phyloP scores from a whole-genome alignment of 2,329 filamentous ascomycete species.

The Colletotrichum eleusines region DNA sequence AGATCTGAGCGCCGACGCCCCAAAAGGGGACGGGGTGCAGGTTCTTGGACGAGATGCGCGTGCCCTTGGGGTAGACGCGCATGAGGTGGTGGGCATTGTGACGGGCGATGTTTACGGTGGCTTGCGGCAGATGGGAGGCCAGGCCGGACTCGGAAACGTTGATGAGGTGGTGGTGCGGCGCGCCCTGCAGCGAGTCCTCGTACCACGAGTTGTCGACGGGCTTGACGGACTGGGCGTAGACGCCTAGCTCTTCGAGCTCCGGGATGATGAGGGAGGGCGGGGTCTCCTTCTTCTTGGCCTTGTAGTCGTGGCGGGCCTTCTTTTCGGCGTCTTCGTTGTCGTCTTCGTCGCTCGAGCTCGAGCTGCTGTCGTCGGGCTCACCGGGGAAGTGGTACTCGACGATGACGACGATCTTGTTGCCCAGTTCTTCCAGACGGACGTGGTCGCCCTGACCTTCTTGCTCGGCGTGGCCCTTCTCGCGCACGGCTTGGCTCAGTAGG shows the following conservation, averaged over 20 bases:
- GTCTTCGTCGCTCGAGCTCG: slow-evolving; percentile 51
- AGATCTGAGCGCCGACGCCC: slow-evolving; percentile 76
- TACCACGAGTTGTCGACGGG: slow-evolving; percentile 76
- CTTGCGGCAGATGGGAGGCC: slow-evolving; percentile 60
- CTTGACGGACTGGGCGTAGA: slow-evolving; percentile 79
- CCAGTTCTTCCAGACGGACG: slow-evolving; percentile 69
- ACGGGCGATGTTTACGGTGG: slow-evolving; percentile 61
- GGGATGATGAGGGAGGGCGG: slow-evolving; percentile 67
- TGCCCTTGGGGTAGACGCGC: slow-evolving; percentile 78
- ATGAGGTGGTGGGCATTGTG: slow-evolving; percentile 77
- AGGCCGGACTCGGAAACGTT: slow-evolving; percentile 76
- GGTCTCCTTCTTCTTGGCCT: slow-evolving; percentile 63
- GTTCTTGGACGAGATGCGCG: slow-evolving; percentile 75
- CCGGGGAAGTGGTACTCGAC: slow-evolving; percentile 74
- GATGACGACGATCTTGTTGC: slow-evolving; percentile 73
- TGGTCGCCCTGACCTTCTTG: slow-evolving; percentile 64
- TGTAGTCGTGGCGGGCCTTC: slow-evolving; percentile 54
- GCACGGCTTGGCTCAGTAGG: slow-evolving; percentile 68
- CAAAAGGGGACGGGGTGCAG: slow-evolving; percentile 73
- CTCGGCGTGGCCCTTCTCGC: slow-evolving; percentile 67
- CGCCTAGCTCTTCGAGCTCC: slow-evolving; percentile 73
- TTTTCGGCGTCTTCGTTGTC: slow-evolving; percentile 60
- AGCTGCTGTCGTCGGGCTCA: slow-evolving; percentile 58
- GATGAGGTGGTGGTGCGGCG: slow-evolving; percentile 74
- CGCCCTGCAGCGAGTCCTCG: slow-evolving; percentile 64